Conservation (phyloP, 1,139 yeast genomes). For the Saccharomycopsis hybrid region DNA sequence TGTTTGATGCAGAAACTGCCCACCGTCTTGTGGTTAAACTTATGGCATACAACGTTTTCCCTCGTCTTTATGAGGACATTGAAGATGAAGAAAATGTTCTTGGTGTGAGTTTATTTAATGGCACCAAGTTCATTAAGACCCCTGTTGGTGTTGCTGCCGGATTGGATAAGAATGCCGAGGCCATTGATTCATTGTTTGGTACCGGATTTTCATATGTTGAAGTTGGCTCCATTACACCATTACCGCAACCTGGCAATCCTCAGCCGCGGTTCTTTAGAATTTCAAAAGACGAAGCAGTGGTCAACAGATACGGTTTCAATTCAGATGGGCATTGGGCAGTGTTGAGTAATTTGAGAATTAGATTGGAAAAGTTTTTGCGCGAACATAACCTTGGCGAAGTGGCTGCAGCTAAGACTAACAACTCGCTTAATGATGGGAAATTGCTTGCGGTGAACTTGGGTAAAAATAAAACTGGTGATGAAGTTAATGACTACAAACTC, state of each 20-base stretch:
- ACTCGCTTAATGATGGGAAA: slow-evolving; percentile 59
- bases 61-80: slow-evolving; percentile 49
- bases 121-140: slow-evolving; percentile 50
- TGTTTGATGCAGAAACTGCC: slow-evolving; percentile 78
- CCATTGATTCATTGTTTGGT: slow-evolving; percentile 74
- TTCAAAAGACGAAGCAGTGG: slow-evolving; percentile 80
- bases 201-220: slow-evolving; percentile 88
- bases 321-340: slow-evolving; percentile 82
- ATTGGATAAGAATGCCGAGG: slow-evolving; percentile 89
- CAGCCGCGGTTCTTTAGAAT: slow-evolving; percentile 84
- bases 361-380: slow-evolving; percentile 40
- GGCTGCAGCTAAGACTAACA: slow-evolving; percentile 31
- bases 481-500: slow-evolving; percentile 71
- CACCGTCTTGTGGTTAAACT: slow-evolving; percentile 68
- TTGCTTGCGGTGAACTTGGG: slow-evolving; percentile 82
- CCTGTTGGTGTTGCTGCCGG: slow-evolving; percentile 97
- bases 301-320: slow-evolving; percentile 91
- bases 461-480: slow-evolving; percentile 88
- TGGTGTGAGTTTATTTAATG: slow-evolving; percentile 49
- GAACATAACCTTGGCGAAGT: slow-evolving; percentile 21
- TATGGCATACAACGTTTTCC: slow-evolving; percentile 65
- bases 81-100: slow-evolving; percentile 42
- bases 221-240: slow-evolving; percentile 89
- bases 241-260: slow-evolving; percentile 92
- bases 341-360: slow-evolving; percentile 52